Base-by-base conservation (phyloP, 2,329 filamentous ascomycete genomes). In the Fusarium algeriense region DNA sequence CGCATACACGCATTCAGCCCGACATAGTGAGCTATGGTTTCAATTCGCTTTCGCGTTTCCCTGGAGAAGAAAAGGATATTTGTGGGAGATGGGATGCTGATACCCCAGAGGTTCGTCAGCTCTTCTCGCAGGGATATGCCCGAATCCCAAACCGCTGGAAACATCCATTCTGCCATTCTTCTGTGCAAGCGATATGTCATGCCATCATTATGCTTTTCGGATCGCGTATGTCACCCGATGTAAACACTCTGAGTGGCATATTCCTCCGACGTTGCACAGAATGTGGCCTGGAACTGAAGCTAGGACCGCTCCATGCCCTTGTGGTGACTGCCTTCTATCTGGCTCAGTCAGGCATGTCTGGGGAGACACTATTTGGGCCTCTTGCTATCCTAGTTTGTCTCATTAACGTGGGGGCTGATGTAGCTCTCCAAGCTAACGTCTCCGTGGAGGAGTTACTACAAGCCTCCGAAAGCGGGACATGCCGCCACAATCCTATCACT, bases 321-420 rank as follows among this genome's bases (percentile, higher is more conserved):
- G 49, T 67, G 26, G 26, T 64, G 3, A 23, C 40, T 1, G 44
- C 66, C 4, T 73, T 71, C 28, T 67, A 65, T 11, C 19, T 73
- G 13, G 53, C 49, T 1, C 44, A 60, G 3, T 15, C 4, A 3
- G 69, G 67, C 5, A 60, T 66, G 49, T 3, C 28, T 4, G 64
- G 53, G 3, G 71, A 73, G 15, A 73, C 64, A 3, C 46, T 73
- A 3, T 73, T 73, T 19, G 71, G 71, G 1, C 53, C 60, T 2
- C 13, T 73, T 0, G 56, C 71, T 1, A n/a, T 69, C 1, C 6
- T 69, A 20, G 26, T 58, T 0, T 71, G 64, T 15, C 64, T 73
- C 4, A 10, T 73, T 3, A 7, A 3, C 0, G 5, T 67, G 3
- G 59, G 61, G 0, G 59, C 46, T 1, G 48, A 69, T n/a, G 44